Evolutionary conservation across 345 rosid genomes (phyloP).

Genomic region (Moricandia arvensis): DNA sequence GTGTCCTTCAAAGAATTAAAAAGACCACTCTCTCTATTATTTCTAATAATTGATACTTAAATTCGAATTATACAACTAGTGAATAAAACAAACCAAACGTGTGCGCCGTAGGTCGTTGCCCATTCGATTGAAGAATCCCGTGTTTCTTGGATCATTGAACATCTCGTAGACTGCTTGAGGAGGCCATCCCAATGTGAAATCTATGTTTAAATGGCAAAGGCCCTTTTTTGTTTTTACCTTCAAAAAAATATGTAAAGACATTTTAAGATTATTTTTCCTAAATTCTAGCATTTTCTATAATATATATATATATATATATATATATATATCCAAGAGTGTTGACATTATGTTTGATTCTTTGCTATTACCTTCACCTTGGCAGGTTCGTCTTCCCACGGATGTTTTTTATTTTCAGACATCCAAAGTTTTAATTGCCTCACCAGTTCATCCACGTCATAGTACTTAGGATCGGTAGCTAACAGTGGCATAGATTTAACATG

Average conservation of each 20-base stretch:
- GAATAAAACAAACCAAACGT: conserved; percentile 1
- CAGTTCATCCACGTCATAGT: neutral
- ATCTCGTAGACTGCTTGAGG: neutral
- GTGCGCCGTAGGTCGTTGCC: neutral
- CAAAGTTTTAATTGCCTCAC: conserved; percentile 42
- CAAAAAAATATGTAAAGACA: neutral
- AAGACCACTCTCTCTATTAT: neutral
- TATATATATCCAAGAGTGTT: neutral
- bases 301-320: neutral
- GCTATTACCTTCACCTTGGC: too few relatives aligned
- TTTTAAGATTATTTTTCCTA: conserved; percentile 21
- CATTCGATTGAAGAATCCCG: neutral
- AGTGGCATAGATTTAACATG: neutral
- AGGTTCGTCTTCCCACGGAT: too few relatives aligned
- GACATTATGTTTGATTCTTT: too few relatives aligned
- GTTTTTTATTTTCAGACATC: conserved; percentile 34
- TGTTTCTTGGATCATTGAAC: neutral
- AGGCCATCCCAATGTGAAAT: conserved; percentile 4
- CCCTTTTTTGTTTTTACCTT: conserved; percentile 56
- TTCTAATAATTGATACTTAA: neutral
- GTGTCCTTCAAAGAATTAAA: neutral
- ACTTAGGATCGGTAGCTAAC: neutral
- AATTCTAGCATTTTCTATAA: neutral
- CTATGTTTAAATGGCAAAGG: conserved; percentile 2
- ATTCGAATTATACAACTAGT: neutral